Conservation (phyloP, 495 filamentous ascomycete species). For the Chaetomium cochliodes region DNA sequence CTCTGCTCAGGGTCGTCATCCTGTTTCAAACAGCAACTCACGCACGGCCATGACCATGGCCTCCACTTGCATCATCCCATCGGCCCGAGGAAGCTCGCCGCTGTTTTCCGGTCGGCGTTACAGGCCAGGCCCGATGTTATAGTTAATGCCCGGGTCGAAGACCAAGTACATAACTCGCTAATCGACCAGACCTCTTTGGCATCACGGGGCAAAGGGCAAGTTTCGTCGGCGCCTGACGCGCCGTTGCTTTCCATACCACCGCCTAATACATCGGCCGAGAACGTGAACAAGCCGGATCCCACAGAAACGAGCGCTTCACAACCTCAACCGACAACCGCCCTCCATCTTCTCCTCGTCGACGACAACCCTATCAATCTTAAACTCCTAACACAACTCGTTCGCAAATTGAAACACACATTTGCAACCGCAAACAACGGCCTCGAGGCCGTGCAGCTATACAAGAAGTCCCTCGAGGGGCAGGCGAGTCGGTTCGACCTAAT, state of each 20-base stretch:
- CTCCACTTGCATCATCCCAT: conserved; percentile 32
- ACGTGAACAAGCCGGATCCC: conserved; percentile 35
- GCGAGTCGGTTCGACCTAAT: conserved; percentile 49
- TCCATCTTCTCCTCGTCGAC: conserved; percentile 63
- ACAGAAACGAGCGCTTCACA: conserved; percentile 18
- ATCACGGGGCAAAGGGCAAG: neutral
- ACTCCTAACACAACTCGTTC: conserved; percentile 62
- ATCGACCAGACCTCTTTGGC: neutral
- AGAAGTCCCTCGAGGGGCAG: conserved; percentile 26
- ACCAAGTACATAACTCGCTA: too few species aligned
- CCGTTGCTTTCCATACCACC: neutral
- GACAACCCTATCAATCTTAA: conserved; percentile 75
- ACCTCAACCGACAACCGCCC: neutral
- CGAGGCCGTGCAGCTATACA: conserved; percentile 44
- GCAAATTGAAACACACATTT: conserved; percentile 44
- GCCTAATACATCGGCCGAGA: neutral
- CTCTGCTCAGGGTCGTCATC: conserved; percentile 26
- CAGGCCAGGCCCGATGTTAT: neutral
- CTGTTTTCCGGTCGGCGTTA: conserved; percentile 17
- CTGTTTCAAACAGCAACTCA: conserved; percentile 9
- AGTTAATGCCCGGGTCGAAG: neutral
- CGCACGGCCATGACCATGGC: conserved; percentile 2
- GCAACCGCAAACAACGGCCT: conserved; percentile 44
- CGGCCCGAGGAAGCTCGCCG: conserved; percentile 26
- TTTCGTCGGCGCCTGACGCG: neutral